A percentile compares a stretch with the other conserved stretches of the same genome.
Evolutionary conservation across 768 basidiomycete species (phyloP).

Genomic region (Ramaria sp.): DNA sequence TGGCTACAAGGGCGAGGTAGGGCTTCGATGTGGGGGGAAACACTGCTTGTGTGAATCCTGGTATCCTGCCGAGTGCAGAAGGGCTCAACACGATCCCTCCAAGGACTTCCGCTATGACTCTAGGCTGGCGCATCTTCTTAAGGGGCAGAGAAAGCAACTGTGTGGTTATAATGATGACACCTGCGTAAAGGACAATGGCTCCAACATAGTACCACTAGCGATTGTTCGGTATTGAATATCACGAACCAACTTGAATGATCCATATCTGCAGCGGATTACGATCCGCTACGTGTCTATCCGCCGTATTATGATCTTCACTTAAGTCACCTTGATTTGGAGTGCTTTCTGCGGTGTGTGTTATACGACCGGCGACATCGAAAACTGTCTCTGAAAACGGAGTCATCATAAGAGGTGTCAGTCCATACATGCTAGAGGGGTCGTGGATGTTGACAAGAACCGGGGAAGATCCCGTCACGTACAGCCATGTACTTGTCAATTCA

Average conservation of each 20-base stretch:
- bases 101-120: slow-evolving; percentile 74
- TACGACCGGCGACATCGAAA: neutral
- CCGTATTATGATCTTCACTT: neutral
- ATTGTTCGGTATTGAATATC: neutral
- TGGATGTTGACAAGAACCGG: neutral
- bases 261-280: slow-evolving; percentile 2
- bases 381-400: neutral
- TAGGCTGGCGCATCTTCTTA: slow-evolving; percentile 73
- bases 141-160: slow-evolving; percentile 65
- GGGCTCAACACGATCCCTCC: slow-evolving; percentile 82
- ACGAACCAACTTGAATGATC: slow-evolving; percentile 5
- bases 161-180: slow-evolving; percentile 74
- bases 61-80: slow-evolving; percentile 62
- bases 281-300: neutral
- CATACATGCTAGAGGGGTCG: neutral
- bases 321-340: neutral
- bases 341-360: too few relatives aligned
- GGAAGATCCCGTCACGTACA: too few relatives aligned
- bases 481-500: too few relatives aligned
- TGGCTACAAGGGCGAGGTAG: slow-evolving; percentile 78
- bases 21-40: slow-evolving; percentile 66
- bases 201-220: neutral
- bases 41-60: slow-evolving; percentile 76
- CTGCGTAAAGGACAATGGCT: slow-evolving; percentile 24
- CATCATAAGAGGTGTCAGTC: neutral